A percentile compares a stretch with the other conserved stretches of the same genome.
phyloP scores from a whole-genome alignment of 371 early-diverging fungal species.

The Cokeromyces recurvatus region DNA sequence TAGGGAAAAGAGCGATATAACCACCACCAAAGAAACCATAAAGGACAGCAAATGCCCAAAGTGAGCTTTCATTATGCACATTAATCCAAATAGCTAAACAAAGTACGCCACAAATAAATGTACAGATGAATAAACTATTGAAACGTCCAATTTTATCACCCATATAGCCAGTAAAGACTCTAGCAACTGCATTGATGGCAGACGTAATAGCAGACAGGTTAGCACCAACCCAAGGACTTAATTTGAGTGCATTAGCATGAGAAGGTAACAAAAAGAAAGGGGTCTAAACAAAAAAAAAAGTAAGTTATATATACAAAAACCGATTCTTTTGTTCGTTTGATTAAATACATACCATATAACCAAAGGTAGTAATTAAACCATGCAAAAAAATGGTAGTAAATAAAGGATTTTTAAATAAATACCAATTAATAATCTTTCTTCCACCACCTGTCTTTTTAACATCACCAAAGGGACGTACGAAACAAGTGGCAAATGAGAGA shows the following conservation, averaged over 20 bases:
- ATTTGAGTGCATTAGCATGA: slow-evolving; percentile 22
- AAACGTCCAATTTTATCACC: slow-evolving; percentile 53
- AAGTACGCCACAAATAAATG: slow-evolving; percentile 33
- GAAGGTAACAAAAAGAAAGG: slow-evolving; percentile 29
- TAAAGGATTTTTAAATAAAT: slow-evolving; percentile 17
- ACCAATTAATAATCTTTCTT: slow-evolving; percentile 40
- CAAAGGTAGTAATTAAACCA: slow-evolving; percentile 29
- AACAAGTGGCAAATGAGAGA: slow-evolving; percentile 30
- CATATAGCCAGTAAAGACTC: slow-evolving; percentile 38
- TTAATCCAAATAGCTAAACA: slow-evolving; percentile 31
- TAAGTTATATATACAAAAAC: no score
- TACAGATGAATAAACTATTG: slow-evolving; percentile 44
- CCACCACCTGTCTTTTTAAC: slow-evolving; percentile 40
- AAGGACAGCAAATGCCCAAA: slow-evolving; percentile 29
- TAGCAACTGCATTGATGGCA: slow-evolving; percentile 38
- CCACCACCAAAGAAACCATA: slow-evolving; percentile 54
- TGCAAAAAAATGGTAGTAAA: slow-evolving; percentile 28
- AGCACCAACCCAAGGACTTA: slow-evolving; percentile 21
- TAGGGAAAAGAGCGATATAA: slow-evolving; percentile 47
- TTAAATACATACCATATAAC: slow-evolving; percentile 25
- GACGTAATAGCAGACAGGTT: slow-evolving; percentile 39
- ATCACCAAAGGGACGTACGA: slow-evolving; percentile 46
- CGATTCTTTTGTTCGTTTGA: no score
- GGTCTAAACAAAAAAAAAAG: slow-evolving; percentile 8
- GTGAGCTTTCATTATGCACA: slow-evolving; percentile 32